phyloP scores from a whole-genome alignment of 306 rosid species.

The Comarum palustre region DNA sequence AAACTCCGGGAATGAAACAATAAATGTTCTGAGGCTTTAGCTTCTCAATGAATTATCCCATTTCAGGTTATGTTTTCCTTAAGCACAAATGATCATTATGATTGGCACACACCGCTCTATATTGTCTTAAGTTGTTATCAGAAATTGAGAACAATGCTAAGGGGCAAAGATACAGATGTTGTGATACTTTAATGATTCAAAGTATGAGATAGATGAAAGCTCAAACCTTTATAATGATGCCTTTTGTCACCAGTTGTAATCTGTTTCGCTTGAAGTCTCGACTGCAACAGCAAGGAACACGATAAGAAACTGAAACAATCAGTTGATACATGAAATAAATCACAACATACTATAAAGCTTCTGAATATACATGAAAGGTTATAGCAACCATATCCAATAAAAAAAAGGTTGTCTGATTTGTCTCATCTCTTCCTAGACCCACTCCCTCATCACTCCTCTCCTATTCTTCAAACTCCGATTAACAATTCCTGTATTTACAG shows the following conservation, averaged over 20 bases:
- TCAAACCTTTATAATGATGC: constrained; percentile 73
- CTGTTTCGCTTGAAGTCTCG: constrained; percentile 91
- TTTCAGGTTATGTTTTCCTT: not conserved
- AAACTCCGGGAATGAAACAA: not conserved
- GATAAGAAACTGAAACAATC: not conserved
- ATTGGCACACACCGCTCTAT: not conserved
- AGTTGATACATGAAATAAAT: not conserved
- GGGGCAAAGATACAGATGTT: not conserved
- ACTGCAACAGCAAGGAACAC: constrained; percentile 35
- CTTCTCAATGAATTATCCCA: not conserved
- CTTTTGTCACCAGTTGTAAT: constrained; percentile 62
- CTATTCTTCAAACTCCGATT: not conserved
- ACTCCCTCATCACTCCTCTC: not conserved
- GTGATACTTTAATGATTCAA: not conserved
- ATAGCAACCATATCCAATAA: not conserved
- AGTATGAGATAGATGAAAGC: not conserved
- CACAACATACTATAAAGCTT: not conserved
- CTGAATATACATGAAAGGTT: not conserved
- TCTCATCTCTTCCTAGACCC: not conserved
- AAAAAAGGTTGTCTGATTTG: not conserved
- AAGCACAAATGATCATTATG: not conserved
- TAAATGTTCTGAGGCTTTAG: not conserved
- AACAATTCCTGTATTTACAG: not conserved
- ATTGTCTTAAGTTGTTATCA: not conserved
- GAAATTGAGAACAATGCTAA: not conserved